Base-by-base conservation (phyloP, 2,329 filamentous ascomycete genomes). In the Raffaelea arxii region DNA sequence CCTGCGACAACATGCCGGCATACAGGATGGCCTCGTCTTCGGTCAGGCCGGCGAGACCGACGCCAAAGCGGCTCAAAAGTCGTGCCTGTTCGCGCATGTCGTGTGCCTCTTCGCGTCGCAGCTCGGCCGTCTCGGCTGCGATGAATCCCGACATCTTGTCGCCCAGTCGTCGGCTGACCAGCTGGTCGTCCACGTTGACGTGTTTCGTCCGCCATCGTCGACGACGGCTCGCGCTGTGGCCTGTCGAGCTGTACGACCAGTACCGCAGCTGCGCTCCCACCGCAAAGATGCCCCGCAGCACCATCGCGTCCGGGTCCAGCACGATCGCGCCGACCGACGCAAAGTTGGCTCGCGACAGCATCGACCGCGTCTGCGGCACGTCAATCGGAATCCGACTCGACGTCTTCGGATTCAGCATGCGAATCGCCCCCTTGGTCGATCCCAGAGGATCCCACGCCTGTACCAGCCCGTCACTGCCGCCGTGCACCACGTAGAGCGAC, bases 361-460 rank as follows among this genome's bases (percentile, higher is more conserved):
- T 56, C 70, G 76, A 63, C 36, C 76, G 73, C 50, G 71, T 64
- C 22, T 72, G 61, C 37, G 71, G 62, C 54, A 80, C 67, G 52
- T 89, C 80, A 47, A 90, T 86, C 52, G 90, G 85, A 43, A 90
- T 84, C 24, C 88, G 81, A 7, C 85, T 83, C 2, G 86, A 86
- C 54, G 91, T 89, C 14, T 85, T 81, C 3, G 88, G 87, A 59
- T 94, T 90, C 46, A 98, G 71, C 0, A 89, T 97, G 35, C 89
- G 80, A 44, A 97, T 76, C 0, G 92, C 87, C 19, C 83, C 80
- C 18, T 74, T 65, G 0, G 76, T 84, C 2, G 91, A 97, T 1
- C 83, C 87, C 41, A 98, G 70, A n/a, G 86, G 86, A 66, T 98
- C 92, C 92, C 92, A 98, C 6, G 89, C 86, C 62, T 97, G 92